Evolutionary conservation across 2,329 filamentous ascomycete species (phyloP).

Genomic region (Xylaria multiplex): DNA sequence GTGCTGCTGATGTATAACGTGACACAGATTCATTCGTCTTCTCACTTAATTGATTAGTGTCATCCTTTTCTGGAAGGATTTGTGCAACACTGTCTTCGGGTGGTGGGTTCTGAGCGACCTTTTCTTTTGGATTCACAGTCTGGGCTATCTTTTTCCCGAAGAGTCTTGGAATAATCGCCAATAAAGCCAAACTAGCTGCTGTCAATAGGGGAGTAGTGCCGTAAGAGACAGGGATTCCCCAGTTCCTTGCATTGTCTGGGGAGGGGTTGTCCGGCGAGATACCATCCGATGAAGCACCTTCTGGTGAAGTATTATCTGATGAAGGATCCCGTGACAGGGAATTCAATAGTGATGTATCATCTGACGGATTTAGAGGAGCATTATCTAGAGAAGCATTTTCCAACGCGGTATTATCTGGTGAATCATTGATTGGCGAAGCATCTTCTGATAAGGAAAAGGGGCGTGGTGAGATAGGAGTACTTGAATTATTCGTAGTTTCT

Average conservation of each 20-base stretch:
- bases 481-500: slow-evolving; percentile 23
- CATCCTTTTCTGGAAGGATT: background rate
- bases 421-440: background rate
- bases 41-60: background rate
- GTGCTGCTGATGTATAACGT: slow-evolving; percentile 9
- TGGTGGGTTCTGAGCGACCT: background rate
- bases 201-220: slow-evolving; percentile 8
- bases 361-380: background rate
- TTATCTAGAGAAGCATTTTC: background rate
- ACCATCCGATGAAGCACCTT: too few relatives aligned
- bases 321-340: background rate
- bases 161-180: background rate
- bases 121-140: background rate
- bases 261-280: background rate
- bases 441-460: background rate
- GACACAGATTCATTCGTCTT: slow-evolving; percentile 12
- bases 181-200: slow-evolving; percentile 10
- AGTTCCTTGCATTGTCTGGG: background rate
- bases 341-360: background rate
- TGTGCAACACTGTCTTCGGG: background rate
- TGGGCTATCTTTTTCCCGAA: background rate
- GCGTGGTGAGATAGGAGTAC: background rate
- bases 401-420: background rate
- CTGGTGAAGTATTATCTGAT: background rate
- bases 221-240: background rate